Conservation (phyloP, 768 basidiomycete species). For the Macrolepiota dolichaula region DNA sequence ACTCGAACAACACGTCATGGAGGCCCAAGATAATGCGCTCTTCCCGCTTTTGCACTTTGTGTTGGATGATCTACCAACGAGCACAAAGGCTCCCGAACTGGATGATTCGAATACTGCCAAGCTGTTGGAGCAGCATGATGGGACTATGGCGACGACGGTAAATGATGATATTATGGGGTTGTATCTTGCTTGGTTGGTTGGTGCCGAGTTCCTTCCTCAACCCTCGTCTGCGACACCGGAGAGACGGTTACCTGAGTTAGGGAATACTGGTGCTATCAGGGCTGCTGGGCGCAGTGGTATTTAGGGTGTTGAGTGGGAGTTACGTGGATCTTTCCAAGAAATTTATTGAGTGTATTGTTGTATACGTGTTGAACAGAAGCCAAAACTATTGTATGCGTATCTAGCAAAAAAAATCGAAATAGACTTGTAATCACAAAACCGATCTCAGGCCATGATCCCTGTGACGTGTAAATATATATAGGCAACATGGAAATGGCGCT, state of each 20-base stretch:
- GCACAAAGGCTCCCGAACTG: conserved; percentile 89
- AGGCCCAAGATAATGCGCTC: conserved; percentile 91
- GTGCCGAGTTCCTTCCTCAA: conserved; percentile 73
- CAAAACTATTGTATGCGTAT: no score
- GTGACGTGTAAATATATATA: no score
- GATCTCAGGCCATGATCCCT: no score
- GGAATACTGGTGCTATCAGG: conserved; percentile 37
- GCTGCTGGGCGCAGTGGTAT: conserved; percentile 70
- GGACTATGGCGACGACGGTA: conserved; percentile 53
- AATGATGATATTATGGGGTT: conserved; percentile 73
- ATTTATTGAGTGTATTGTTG: not conserved
- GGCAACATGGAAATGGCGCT: no score
- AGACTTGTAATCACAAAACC: no score
- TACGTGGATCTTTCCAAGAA: not conserved
- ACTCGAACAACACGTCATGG: conserved; percentile 94
- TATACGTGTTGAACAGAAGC: not conserved
- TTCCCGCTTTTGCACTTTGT: conserved; percentile 98
- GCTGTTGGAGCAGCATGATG: conserved; percentile 45
- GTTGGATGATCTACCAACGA: conserved; percentile 93
- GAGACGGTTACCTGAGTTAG: conserved; percentile 49
- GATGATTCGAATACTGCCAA: conserved; percentile 82
- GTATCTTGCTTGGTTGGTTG: conserved; percentile 91
- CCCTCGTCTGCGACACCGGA: conserved; percentile 37
- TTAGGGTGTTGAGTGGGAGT: conserved; percentile 20
- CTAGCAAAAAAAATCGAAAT: no score